phyloP scores from a whole-genome alignment of 345 rosid species.

The Psidium guajava region DNA sequence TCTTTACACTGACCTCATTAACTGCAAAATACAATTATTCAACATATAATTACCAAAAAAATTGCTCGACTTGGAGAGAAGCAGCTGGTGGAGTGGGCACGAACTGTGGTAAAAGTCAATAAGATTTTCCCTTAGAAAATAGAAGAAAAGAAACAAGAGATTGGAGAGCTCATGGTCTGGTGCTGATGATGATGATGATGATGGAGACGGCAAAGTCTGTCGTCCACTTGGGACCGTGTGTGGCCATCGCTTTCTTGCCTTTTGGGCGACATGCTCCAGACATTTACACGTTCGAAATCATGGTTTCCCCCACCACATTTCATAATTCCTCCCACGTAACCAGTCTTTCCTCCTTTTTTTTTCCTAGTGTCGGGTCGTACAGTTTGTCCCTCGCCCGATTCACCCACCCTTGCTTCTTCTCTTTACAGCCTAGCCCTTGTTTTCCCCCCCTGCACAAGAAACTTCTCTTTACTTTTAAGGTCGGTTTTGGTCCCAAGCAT shows the following conservation, averaged over 20 bases:
- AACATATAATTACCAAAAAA: background rate
- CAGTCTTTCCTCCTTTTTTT: background rate
- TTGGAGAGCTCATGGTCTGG: background rate
- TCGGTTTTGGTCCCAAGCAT: background rate
- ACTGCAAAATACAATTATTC: background rate
- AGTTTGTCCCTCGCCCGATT: background rate
- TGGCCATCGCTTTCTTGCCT: constrained; percentile 15
- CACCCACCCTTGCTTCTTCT: background rate
- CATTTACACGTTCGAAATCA: constrained; percentile 11
- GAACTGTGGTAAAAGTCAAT: background rate
- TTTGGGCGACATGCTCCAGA: constrained; percentile 13
- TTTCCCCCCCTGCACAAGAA: background rate
- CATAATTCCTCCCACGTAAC: background rate
- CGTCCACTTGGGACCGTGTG: constrained; percentile 11
- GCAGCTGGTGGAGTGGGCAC: background rate
- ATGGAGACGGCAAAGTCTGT: constrained; percentile 1
- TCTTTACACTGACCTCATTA: background rate
- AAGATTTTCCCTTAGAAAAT: background rate
- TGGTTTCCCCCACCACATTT: constrained; percentile 1
- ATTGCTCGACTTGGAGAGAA: background rate
- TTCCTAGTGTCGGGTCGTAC: background rate
- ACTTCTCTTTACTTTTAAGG: background rate
- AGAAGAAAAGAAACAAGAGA: background rate
- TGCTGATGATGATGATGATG: background rate
- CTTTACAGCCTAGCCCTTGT: background rate